Base-by-base conservation (phyloP, 257 asterid genomes). In the Paulownia fortunei region DNA sequence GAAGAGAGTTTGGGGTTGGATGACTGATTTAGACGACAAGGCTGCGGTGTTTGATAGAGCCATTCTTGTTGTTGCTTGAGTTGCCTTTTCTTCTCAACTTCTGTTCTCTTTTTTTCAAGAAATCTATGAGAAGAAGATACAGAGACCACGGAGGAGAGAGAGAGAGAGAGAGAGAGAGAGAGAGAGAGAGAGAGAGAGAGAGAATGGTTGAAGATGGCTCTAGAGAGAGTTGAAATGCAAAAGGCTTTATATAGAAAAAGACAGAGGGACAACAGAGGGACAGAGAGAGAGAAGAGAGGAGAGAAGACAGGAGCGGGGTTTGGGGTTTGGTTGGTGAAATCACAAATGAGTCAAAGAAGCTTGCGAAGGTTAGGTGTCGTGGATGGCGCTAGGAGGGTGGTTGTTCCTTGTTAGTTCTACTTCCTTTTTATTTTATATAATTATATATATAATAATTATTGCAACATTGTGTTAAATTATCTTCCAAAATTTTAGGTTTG, bases 11-110 rank as follows among this genome's bases (percentile, higher is more conserved):
- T 74, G 93, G 64, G 80, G 77, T 67, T 77, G 91, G 72, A 81
- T 74, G 72, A 81, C 76, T 18, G 89, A 80, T 81, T 86, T 88
- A 6, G 92, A 88, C 59, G 87, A 78, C 36, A 92, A 21, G 63
- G 92, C 80, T 3, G 85, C 83, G 80, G 94, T 60, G 82, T 84
- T 88, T 10, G 92, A 83, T 42, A 92, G 76, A 49, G 94, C 90
- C 93, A 87, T 87, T 47, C 58, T 47, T 34, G 62, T 36, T 63
- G 73, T 21, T 79, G 39, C 2, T 52, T 27, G 39, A 19, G 36
- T 66, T 26, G 32, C 32, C 27, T 44, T 8, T 46, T 27, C 56
- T 23, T 52, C 55, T 39, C 15, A 42, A 11, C 26, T 21, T 13
- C 5, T 3, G 18, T n/a, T 0, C 36, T 51, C n/a, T 59, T 15